These are phyloP conservation scores for Mucor saturninus DNA, from an alignment of 371 early-diverging fungal species.

Conservation along the genomic window DNA sequence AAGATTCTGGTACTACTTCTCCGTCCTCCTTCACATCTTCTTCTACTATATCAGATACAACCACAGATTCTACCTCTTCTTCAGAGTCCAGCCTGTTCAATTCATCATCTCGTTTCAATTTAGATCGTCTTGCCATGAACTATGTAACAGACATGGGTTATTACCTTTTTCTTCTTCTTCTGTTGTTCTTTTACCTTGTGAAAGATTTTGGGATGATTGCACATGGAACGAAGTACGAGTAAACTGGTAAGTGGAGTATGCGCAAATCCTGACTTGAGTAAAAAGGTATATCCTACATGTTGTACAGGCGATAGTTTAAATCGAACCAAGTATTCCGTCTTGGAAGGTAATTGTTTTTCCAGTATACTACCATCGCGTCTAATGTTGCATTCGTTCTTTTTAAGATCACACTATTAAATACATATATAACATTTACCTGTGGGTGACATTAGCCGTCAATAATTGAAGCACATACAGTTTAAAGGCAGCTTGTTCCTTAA, in stretches of 20 bases:
- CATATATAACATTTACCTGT: constrained; percentile 1
- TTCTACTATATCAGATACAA: no score
- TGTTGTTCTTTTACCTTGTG: constrained; percentile 32
- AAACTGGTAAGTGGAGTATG: constrained; percentile 20
- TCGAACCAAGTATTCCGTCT: constrained; percentile 72
- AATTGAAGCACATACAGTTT: constrained; percentile 25
- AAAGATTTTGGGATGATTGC: constrained; percentile 77
- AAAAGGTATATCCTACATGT: constrained; percentile 49
- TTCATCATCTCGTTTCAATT: constrained; percentile 11
- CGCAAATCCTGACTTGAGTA: constrained; percentile 1
- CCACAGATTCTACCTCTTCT: neutral
- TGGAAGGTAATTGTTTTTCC: constrained; percentile 62
- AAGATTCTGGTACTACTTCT: neutral
- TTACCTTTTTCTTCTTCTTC: neutral
- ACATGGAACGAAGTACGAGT: constrained; percentile 55
- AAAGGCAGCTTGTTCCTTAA: constrained; percentile 37
- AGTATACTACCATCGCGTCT: constrained; percentile 60
- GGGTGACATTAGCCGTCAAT: constrained; percentile 16
- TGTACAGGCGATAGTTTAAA: constrained; percentile 67
- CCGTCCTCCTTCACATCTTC: neutral
- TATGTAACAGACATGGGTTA: neutral
- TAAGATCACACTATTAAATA: neutral
- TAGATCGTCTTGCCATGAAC: constrained; percentile 13
- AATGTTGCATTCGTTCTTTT: neutral
- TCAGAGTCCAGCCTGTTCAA: constrained; percentile 2